Base-by-base conservation (phyloP, 495 filamentous ascomycete genomes). In the Penicillium soppii region DNA sequence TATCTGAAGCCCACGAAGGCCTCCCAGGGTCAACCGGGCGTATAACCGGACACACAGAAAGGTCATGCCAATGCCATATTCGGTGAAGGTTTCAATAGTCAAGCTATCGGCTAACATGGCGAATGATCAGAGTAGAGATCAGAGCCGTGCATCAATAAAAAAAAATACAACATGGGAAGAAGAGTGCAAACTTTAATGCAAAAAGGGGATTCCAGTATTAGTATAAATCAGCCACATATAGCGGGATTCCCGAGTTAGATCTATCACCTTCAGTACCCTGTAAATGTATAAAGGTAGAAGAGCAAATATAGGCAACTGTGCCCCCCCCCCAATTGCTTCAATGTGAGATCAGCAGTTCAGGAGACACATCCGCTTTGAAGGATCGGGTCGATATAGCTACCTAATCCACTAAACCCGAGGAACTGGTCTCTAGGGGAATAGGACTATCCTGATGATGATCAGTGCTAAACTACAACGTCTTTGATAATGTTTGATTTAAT, bases 51-150 rank as follows among this genome's bases (percentile, higher is more conserved):
- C 17, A 1, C 41, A 1, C 25, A 63, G 25, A 26, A 63, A 63
- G 25, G 36, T 13, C 44, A 57, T 60, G 3, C 61, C 61, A 50
- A 63, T 55, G 23, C 51, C 57, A 60, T 58, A 63, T 45, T 63
- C 61, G 12, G 51, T 39, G 27, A 60, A 63, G 1, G 53, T 55
- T 20, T 60, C 57, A 2, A 43, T 32, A 0, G 43, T 53, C 29
- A 56, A 38, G 17, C 32, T 50, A 33, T 56, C 26, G 30, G 45
- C 55, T 9, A 46, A 22, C 39, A 52, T 56, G 17, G 16, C 39
- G 38, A 32, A 49, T 27, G 20, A 22, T 36, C 5, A 37, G 10
- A 36, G 1, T 12, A 45, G 19, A n/a, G 25, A 22, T 27, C 19
- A 12, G 38, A 12, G 17, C 16, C 13, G 12, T 25, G 7, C 21